phyloP scores from a whole-genome alignment of 75 land plant genomes.

The Cunninghamia lanceolata region DNA sequence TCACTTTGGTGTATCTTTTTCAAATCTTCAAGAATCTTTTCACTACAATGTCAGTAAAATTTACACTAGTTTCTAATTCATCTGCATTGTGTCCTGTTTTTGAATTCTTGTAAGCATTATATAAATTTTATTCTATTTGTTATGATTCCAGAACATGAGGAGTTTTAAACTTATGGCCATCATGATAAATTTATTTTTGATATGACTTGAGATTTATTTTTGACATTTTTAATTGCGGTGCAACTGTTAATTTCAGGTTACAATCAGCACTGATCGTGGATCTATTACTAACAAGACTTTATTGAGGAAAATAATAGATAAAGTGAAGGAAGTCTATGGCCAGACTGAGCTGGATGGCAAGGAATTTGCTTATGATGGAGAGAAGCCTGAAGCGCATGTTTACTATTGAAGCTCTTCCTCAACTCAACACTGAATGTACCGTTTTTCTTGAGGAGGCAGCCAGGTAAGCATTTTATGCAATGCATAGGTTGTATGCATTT shows the following conservation, averaged over 20 bases:
- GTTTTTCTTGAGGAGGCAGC: conserved; percentile 49
- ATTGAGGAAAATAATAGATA: conserved; percentile 51
- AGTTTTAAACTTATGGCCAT: not conserved
- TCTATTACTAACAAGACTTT: conserved; percentile 41
- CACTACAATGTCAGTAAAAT: conserved; percentile 71
- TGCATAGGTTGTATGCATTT: not conserved
- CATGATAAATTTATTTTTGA: not conserved
- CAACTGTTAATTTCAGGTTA: not conserved
- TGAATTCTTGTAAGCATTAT: not conserved
- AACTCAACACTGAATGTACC: conserved; percentile 39
- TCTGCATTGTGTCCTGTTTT: not conserved
- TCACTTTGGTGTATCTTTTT: conserved; percentile 60
- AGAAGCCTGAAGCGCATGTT: conserved; percentile 60
- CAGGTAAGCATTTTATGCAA: conserved; percentile 8
- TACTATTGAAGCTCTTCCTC: conserved; percentile 43
- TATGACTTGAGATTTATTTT: not conserved
- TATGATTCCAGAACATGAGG: not conserved
- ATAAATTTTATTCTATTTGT: not conserved
- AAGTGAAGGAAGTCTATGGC: conserved; percentile 40
- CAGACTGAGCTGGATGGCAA: conserved; percentile 35
- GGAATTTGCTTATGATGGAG: conserved; percentile 65
- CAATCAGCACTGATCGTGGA: conserved; percentile 22
- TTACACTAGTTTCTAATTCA: not conserved
- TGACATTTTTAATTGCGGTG: not conserved
- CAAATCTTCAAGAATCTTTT: conserved; percentile 40